phyloP scores from a whole-genome alignment of 2,329 filamentous ascomycete genomes.

The Cercospora brassicicola region DNA sequence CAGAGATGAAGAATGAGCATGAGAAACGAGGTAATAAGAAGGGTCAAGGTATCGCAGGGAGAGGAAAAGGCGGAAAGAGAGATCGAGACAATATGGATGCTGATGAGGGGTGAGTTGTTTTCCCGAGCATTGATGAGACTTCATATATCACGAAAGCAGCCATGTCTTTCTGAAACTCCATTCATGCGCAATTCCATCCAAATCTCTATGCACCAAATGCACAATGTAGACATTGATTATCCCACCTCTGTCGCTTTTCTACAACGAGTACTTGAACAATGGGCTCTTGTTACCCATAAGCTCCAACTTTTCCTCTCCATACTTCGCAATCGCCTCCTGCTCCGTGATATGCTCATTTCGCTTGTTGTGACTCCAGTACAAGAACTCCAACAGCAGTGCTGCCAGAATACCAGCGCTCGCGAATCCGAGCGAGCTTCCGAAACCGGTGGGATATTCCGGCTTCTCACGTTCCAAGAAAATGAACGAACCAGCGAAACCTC shows the following conservation, averaged over 20 bases:
- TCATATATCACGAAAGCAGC: neutral
- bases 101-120: constrained; percentile 60
- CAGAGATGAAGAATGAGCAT: constrained; percentile 76
- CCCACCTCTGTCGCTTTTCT: neutral
- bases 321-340: constrained; percentile 39
- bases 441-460: constrained; percentile 42
- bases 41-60: constrained; percentile 49
- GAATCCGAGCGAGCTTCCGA: constrained; percentile 38
- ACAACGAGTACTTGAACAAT: constrained; percentile 42
- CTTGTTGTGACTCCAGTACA: constrained; percentile 40
- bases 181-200: neutral
- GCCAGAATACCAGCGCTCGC: constrained; percentile 30
- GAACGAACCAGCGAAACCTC: constrained; percentile 21
- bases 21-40: constrained; percentile 63
- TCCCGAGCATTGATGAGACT: neutral
- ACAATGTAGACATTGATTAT: too few species aligned
- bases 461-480: constrained; percentile 42
- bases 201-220: neutral
- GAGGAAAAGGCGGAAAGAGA: constrained; percentile 57
- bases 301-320: constrained; percentile 40
- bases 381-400: constrained; percentile 34
- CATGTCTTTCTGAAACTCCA: neutral
- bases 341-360: constrained; percentile 39
- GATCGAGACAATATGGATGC: constrained; percentile 69
- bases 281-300: constrained; percentile 44